Evolutionary conservation across 1,284 basidiomycete genomes (phyloP).

Genomic region (Sanguinoderma infundibulare): DNA sequence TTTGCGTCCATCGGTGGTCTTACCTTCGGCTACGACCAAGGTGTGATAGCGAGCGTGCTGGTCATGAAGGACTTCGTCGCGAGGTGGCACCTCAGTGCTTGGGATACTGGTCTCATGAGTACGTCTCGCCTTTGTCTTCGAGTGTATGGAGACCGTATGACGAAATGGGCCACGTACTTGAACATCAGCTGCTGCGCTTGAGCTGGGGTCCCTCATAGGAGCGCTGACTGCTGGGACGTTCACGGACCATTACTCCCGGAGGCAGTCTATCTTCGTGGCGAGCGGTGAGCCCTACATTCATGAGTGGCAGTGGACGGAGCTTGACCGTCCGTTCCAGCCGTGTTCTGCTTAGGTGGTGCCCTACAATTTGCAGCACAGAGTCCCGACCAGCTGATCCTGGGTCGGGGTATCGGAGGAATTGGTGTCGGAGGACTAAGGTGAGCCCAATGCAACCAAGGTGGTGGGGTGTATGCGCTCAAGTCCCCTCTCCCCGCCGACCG

Average conservation of each 20-base stretch:
- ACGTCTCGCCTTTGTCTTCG: conserved; percentile 32
- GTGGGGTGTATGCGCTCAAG: neutral
- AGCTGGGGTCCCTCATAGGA: conserved; percentile 76
- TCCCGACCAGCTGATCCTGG: conserved; percentile 62
- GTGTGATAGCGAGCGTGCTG: conserved; percentile 75
- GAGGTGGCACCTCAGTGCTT: conserved; percentile 69
- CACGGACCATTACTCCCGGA: conserved; percentile 70
- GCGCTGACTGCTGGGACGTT: conserved; percentile 68
- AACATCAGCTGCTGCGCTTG: conserved; percentile 68
- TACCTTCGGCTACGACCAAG: conserved; percentile 68
- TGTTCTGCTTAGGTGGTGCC: conserved; percentile 74
- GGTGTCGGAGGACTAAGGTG: conserved; percentile 80
- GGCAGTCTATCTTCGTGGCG: conserved; percentile 67
- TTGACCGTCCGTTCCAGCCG: conserved; percentile 43
- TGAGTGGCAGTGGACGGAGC: too few relatives aligned
- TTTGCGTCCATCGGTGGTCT: conserved; percentile 81
- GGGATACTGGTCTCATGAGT: conserved; percentile 81
- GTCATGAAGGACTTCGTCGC: conserved; percentile 78
- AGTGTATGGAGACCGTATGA: too few relatives aligned
- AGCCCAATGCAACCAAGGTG: neutral
- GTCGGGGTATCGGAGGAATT: conserved; percentile 76
- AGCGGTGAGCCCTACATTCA: conserved; percentile 51
- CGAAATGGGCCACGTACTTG: neutral
- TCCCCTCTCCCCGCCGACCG: too few relatives aligned
- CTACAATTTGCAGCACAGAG: conserved; percentile 68